Evolutionary conservation across 805 yeast genomes (phyloP).

Genomic region (Candida gorgasii): DNA sequence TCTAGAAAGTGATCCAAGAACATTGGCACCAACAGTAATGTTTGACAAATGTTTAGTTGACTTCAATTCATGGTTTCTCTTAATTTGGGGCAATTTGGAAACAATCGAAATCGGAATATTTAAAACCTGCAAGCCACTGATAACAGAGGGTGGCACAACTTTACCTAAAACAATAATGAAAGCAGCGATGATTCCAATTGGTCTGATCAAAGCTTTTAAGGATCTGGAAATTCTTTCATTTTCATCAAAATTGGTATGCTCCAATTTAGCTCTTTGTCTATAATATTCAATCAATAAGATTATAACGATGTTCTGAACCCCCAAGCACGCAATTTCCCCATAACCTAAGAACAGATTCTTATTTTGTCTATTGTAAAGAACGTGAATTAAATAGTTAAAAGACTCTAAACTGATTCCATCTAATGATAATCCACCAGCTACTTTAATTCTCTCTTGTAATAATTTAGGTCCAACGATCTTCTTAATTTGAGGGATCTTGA

Average conservation of each 20-base stretch:
- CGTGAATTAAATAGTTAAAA: slow-evolving; percentile 38
- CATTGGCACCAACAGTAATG: slow-evolving; percentile 42
- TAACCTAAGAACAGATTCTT: slow-evolving; percentile 37
- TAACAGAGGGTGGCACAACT: slow-evolving; percentile 29
- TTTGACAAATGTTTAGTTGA: slow-evolving; percentile 39
- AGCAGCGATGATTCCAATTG: slow-evolving; percentile 29
- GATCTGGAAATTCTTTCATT: slow-evolving; percentile 19
- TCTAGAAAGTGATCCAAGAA: slow-evolving; percentile 38
- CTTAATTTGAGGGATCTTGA: slow-evolving; percentile 42
- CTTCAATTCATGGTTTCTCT: slow-evolving; percentile 30
- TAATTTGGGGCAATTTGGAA: slow-evolving; percentile 43
- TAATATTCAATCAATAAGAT: slow-evolving; percentile 38
- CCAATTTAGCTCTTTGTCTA: slow-evolving; percentile 23
- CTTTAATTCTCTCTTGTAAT: slow-evolving; percentile 25
- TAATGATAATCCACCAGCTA: slow-evolving; percentile 39
- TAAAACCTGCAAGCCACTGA: slow-evolving; percentile 34
- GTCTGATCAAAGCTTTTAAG: slow-evolving; percentile 23
- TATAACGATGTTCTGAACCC: slow-evolving; percentile 39
- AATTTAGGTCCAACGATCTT: slow-evolving; percentile 32
- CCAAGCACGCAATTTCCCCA: slow-evolving; percentile 42
- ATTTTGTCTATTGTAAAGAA: slow-evolving; percentile 37
- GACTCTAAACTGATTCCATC: slow-evolving; percentile 39
- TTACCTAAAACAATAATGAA: slow-evolving; percentile 30
- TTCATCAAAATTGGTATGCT: slow-evolving; percentile 18
- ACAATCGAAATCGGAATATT: slow-evolving; percentile 39